Percentiles rank a stretch among this genome's conserved stretches.
Conservation (phyloP, 257 asterid genomes). For the Haberlea rhodopensis region DNA sequence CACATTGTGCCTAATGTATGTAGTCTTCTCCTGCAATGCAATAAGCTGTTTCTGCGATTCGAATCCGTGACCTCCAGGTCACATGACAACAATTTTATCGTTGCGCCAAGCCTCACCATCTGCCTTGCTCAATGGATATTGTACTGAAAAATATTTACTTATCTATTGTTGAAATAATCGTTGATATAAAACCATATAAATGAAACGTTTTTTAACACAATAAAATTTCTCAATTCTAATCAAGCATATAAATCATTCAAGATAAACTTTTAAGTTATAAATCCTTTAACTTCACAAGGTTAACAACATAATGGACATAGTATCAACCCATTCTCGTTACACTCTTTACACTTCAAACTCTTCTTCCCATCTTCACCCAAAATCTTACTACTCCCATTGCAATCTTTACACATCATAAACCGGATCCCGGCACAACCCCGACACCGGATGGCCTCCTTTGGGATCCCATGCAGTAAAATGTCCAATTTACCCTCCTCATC, state of each 20-base stretch:
- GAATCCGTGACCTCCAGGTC: too few relatives aligned
- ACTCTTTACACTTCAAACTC: conserved; percentile 49
- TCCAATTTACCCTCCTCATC: conserved; percentile 88
- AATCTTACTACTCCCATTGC: conserved; percentile 79
- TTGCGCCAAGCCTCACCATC: too few relatives aligned
- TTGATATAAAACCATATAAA: too few relatives aligned
- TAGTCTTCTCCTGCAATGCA: too few relatives aligned
- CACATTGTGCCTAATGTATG: too few relatives aligned
- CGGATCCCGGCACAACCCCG: conserved; percentile 67
- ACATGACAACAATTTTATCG: too few relatives aligned
- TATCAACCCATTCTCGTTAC: conserved; percentile 63
- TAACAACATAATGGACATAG: conserved; percentile 46
- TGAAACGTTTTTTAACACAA: too few relatives aligned
- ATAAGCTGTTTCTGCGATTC: too few relatives aligned
- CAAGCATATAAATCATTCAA: not conserved
- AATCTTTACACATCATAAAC: conserved; percentile 68
- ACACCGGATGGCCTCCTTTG: conserved; percentile 49
- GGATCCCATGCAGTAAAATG: conserved; percentile 52
- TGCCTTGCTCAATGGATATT: too few relatives aligned
- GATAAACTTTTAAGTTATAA: not conserved
- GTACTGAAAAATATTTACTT: too few relatives aligned
- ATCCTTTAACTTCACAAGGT: not conserved
- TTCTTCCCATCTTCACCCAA: conserved; percentile 54
- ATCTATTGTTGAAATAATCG: too few relatives aligned
- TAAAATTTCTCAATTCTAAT: too few relatives aligned